Evolutionary conservation across 768 basidiomycete species (phyloP).

Genomic region (Kwoniella dejecticola): DNA sequence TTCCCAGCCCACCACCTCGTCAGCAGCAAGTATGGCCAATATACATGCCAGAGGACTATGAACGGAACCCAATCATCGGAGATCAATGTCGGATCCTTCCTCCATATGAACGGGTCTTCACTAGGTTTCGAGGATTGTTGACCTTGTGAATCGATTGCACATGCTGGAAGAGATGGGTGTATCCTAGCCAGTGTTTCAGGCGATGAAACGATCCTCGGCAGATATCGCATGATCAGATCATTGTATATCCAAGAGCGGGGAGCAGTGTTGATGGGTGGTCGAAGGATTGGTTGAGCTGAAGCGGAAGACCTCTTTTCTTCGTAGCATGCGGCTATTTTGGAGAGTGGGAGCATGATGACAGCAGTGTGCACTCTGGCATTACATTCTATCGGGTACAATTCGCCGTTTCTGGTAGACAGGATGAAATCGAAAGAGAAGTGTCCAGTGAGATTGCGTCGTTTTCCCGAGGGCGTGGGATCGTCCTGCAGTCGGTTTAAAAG

Average conservation of each 20-base stretch:
- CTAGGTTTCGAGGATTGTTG: constrained; percentile 19
- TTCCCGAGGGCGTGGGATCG: constrained; percentile 32
- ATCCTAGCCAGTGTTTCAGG: constrained; percentile 22
- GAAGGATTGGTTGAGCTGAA: constrained; percentile 16
- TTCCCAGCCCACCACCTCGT: constrained; percentile 47
- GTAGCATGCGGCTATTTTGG: constrained; percentile 38
- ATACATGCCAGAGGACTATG: constrained; percentile 52
- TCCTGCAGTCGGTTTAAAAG: constrained; percentile 41
- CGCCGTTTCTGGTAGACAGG: constrained; percentile 42
- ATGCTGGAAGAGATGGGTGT: constrained; percentile 47
- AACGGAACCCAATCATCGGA: constrained; percentile 54
- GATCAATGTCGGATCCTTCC: constrained; percentile 52
- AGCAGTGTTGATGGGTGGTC: constrained; percentile 22
- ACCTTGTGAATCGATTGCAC: constrained; percentile 15
- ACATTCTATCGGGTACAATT: constrained; percentile 55
- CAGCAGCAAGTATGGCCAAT: constrained; percentile 43
- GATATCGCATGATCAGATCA: constrained; percentile 47
- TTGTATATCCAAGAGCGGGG: constrained; percentile 52
- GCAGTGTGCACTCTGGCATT: constrained; percentile 56
- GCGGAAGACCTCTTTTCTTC: background rate
- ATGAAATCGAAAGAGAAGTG: constrained; percentile 56
- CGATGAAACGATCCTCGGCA: constrained; percentile 39
- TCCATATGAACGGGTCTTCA: constrained; percentile 29
- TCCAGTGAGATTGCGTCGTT: constrained; percentile 42
- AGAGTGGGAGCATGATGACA: constrained; percentile 46